Percentiles rank a stretch among this genome's conserved stretches.
phyloP scores from a whole-genome alignment of 2,329 filamentous ascomycete species.

The Aureobasidium sp. region DNA sequence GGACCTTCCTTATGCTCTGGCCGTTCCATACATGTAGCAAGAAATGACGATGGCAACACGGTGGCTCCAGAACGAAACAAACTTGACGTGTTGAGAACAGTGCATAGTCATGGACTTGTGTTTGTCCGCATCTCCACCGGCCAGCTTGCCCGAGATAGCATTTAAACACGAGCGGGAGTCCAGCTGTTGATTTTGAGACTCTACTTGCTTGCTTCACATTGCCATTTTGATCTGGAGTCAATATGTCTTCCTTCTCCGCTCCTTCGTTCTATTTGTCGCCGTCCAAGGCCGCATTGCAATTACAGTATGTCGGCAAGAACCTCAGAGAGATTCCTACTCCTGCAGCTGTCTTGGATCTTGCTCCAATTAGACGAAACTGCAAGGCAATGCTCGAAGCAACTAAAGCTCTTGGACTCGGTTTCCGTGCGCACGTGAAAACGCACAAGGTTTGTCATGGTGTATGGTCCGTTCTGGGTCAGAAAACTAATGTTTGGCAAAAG shows the following conservation, averaged over 20 bases:
- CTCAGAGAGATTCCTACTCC: constrained; percentile 58
- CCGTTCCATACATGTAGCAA: neutral
- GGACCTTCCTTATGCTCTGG: neutral
- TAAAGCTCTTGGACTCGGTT: constrained; percentile 53
- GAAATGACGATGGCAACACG: neutral
- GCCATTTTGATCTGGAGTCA: no score
- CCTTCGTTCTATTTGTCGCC: constrained; percentile 27
- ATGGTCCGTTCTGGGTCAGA: neutral
- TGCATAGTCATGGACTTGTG: neutral
- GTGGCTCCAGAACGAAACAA: neutral
- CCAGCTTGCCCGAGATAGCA: constrained; percentile 3
- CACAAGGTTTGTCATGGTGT: constrained; percentile 57
- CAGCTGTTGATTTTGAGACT: neutral
- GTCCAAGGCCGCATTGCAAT: constrained; percentile 27
- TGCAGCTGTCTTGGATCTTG: constrained; percentile 60
- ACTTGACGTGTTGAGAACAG: neutral
- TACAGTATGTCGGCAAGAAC: constrained; percentile 51
- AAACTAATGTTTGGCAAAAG: constrained; percentile 31
- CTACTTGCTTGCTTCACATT: neutral
- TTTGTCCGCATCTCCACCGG: neutral
- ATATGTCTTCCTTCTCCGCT: constrained; percentile 2
- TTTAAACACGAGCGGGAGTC: neutral
- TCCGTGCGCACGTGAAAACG: constrained; percentile 74
- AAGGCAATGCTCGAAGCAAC: constrained; percentile 61
- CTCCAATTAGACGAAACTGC: constrained; percentile 62